These are phyloP conservation scores for Xylariaceae sp. DNA, from an alignment of 2,329 filamentous ascomycete species.

Conservation along the genomic window DNA sequence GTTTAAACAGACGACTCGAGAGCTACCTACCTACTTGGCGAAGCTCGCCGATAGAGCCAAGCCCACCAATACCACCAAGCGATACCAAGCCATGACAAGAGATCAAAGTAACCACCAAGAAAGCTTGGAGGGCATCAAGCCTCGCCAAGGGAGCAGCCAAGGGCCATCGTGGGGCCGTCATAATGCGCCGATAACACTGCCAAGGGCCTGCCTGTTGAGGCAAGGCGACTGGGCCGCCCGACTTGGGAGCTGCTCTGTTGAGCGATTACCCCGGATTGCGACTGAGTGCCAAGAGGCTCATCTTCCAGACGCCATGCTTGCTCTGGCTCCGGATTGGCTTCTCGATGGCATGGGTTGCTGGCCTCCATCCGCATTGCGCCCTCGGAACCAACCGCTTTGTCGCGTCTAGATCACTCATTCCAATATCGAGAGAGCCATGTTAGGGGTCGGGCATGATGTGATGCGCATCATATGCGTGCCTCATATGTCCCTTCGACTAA, in stretches of 20 bases:
- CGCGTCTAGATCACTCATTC: conserved; percentile 4
- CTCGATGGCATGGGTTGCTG: background rate
- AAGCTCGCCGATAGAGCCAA: too few relatives aligned
- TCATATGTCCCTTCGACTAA: too few relatives aligned
- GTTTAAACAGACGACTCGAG: too few relatives aligned
- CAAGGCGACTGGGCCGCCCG: conserved; percentile 6
- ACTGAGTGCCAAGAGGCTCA: conserved; percentile 2
- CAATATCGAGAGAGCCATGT: conserved; percentile 2
- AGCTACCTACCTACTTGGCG: too few relatives aligned
- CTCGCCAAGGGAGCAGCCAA: conserved; percentile 7
- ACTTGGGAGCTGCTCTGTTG: conserved; percentile 10
- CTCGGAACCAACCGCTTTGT: conserved; percentile 11
- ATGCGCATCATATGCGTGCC: too few relatives aligned
- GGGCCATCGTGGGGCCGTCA: conserved; percentile 5
- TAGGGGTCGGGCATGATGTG: too few relatives aligned
- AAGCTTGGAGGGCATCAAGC: conserved; percentile 12
- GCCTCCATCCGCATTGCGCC: conserved; percentile 14
- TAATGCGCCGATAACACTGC: background rate
- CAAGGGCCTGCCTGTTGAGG: conserved; percentile 12
- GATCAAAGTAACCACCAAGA: background rate
- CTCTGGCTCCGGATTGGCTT: conserved; percentile 8
- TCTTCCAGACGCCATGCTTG: conserved; percentile 1
- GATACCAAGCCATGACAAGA: conserved; percentile 8
- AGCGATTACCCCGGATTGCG: conserved; percentile 7
- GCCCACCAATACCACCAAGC: too few relatives aligned